Evolutionary conservation across 441 rosid species (phyloP).

Genomic region (Brassica hybrid): DNA sequence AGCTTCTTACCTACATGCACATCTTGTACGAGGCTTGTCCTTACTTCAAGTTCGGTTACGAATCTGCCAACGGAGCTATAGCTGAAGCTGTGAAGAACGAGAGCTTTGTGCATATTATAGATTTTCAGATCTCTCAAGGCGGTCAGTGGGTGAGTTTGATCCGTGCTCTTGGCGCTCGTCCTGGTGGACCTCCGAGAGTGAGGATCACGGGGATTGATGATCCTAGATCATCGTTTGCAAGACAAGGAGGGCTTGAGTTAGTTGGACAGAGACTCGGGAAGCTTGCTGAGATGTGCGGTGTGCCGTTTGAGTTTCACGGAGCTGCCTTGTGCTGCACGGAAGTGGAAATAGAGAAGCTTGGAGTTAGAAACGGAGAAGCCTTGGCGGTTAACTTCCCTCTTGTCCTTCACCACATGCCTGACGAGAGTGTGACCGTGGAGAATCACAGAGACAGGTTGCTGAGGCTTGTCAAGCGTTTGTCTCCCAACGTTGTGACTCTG

Average conservation of each 20-base stretch:
- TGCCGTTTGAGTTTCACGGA: no score
- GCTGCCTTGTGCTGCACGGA: no score
- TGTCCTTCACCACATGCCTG: constrained; percentile 89
- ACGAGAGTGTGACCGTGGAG: constrained; percentile 79
- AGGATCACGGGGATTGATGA: constrained; percentile 31
- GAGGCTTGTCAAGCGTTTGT: constrained; percentile 73
- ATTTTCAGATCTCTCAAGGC: constrained; percentile 85
- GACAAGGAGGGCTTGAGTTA: no score
- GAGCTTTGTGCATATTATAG: constrained; percentile 76
- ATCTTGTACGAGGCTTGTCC: constrained; percentile 88
- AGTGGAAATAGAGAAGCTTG: constrained; percentile 56
- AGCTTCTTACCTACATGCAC: constrained; percentile 89
- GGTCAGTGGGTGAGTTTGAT: constrained; percentile 90
- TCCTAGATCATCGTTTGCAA: no score
- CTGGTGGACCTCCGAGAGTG: constrained; percentile 62
- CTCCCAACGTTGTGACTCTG: constrained; percentile 84
- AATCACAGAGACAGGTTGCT: constrained; percentile 87
- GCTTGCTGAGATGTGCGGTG: no score
- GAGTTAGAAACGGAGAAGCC: constrained; percentile 70
- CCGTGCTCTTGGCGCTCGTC: constrained; percentile 88
- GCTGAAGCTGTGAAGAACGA: constrained; percentile 90
- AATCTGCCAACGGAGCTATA: constrained; percentile 94
- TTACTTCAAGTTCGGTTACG: constrained; percentile 89
- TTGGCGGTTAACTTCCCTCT: constrained; percentile 82
- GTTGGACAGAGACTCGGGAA: no score